Conservation (phyloP, 306 rosid genomes). For the Bauhinia variegata region DNA sequence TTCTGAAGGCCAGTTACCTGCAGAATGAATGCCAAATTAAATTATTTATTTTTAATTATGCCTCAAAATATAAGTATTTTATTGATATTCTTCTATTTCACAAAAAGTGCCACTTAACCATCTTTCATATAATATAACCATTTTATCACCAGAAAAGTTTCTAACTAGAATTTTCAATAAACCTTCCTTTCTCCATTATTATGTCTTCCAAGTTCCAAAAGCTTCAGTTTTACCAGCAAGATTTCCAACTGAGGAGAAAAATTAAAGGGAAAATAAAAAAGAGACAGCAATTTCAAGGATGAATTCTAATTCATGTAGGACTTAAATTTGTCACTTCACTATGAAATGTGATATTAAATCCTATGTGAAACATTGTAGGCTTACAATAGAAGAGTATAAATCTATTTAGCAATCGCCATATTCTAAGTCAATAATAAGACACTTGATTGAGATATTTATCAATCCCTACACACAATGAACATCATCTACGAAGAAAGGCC, state of each 20-base stretch:
- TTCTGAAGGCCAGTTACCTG: constrained; percentile 99
- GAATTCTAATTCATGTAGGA: neutral
- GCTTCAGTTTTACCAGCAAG: neutral
- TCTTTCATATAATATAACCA: neutral
- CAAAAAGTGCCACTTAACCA: too few species aligned
- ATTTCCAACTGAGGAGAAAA: neutral
- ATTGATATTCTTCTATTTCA: neutral
- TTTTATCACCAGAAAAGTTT: neutral
- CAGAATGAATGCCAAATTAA: constrained; percentile 22
- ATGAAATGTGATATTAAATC: constrained; percentile 1
- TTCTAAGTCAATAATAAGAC: neutral
- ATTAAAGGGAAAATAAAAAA: neutral
- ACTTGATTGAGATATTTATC: constrained; percentile 18
- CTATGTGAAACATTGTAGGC: neutral
- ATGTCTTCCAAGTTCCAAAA: neutral
- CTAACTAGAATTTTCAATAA: neutral
- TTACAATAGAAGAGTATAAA: constrained; percentile 15
- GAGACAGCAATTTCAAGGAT: neutral
- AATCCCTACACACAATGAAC: neutral
- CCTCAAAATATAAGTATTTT: neutral
- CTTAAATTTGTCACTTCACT: constrained; percentile 12
- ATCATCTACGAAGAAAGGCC: neutral
- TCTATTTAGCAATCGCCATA: neutral
- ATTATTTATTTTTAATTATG: neutral
- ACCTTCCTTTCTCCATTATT: neutral